These are phyloP conservation scores for Boechera divaricarpa DNA, from an alignment of 345 rosid species.

Conservation along the genomic window DNA sequence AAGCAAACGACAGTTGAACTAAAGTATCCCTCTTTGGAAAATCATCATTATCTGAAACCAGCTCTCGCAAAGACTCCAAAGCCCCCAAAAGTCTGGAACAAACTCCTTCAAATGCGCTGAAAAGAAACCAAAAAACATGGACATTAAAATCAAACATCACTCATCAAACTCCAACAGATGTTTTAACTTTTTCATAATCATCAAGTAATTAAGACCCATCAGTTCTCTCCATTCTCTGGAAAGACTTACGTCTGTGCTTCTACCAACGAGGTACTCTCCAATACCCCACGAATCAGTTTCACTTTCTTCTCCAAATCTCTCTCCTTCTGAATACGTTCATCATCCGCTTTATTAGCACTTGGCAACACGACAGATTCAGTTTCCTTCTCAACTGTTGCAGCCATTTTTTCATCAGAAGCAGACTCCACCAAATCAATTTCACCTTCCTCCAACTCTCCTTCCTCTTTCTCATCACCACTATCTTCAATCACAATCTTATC, in stretches of 20 bases:
- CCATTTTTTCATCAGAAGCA: conserved; percentile 39
- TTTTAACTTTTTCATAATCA: conserved; percentile 25
- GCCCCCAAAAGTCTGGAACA: conserved; percentile 62
- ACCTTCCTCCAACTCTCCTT: conserved; percentile 97
- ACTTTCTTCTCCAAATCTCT: conserved; percentile 51
- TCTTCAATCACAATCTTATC: conserved; percentile 63
- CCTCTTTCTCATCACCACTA: conserved; percentile 81
- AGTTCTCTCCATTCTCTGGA: conserved; percentile 2
- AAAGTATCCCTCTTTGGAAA: conserved; percentile 56
- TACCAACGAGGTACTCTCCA: conserved; percentile 60
- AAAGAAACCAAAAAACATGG: conserved; percentile 32
- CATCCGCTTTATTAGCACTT: conserved; percentile 14
- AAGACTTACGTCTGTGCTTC: conserved; percentile 78
- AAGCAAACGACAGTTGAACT: conserved; percentile 55
- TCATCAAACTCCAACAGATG: conserved; percentile 24
- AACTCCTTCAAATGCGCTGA: conserved; percentile 75
- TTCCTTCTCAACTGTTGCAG: conserved; percentile 4
- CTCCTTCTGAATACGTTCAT: conserved; percentile 44
- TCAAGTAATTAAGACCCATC: conserved; percentile 19
- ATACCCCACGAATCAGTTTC: conserved; percentile 55
- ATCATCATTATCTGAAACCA: conserved; percentile 47
- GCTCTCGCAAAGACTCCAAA: conserved; percentile 67
- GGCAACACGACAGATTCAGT: conserved; percentile 30
- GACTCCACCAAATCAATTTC: conserved; percentile 91
- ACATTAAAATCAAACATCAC: conserved; percentile 25